Conservation (phyloP, 345 rosid genomes). For the Heritiera littoralis region DNA sequence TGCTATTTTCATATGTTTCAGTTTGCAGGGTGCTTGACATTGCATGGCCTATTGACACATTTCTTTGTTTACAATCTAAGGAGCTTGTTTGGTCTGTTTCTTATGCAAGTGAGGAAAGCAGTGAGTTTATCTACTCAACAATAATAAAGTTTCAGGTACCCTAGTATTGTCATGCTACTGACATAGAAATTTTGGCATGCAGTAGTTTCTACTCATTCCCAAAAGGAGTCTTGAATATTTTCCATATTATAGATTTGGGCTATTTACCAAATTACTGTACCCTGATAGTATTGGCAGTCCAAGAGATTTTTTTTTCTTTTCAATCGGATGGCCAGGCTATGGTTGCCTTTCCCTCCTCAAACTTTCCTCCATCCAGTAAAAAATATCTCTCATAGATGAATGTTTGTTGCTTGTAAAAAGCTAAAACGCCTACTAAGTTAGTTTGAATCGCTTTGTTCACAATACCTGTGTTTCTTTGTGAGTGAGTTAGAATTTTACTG, state of each 20-base stretch:
- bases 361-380: background rate
- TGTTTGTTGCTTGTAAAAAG: background rate
- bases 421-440: background rate
- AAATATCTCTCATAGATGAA: background rate
- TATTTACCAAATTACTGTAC: background rate
- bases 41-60: constrained; percentile 15
- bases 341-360: background rate
- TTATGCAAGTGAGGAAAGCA: constrained; percentile 87
- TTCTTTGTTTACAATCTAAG: constrained; percentile 36
- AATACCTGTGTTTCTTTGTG: background rate
- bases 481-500: background rate
- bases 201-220: background rate
- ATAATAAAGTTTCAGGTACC: constrained; percentile 85
- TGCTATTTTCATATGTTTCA: constrained; percentile 24
- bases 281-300: background rate
- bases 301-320: background rate
- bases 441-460: background rate
- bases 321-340: background rate
- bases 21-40: constrained; percentile 21
- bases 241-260: background rate
- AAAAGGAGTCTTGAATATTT: background rate
- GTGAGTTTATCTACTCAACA: constrained; percentile 75
- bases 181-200: background rate
- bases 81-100: constrained; percentile 77
- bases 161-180: background rate